A percentile compares a stretch with the other conserved stretches of the same genome.
These are phyloP conservation scores for Plasmodium sp. DNA, from an alignment of 169 alveolate species.

Conservation along the genomic window DNA sequence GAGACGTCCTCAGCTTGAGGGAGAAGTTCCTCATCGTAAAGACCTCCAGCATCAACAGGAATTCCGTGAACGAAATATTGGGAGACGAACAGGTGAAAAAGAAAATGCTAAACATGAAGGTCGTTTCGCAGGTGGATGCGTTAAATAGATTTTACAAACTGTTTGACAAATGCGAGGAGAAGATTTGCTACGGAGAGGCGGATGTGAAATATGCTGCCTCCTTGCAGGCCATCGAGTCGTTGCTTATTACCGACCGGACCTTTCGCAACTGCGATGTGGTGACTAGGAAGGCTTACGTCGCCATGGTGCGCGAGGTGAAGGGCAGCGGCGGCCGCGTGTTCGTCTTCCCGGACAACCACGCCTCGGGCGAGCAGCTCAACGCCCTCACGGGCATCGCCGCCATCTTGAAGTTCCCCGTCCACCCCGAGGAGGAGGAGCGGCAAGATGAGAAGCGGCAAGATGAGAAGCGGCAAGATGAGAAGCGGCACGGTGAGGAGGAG, in stretches of 20 bases:
- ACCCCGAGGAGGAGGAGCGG: background rate
- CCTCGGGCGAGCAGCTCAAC: slow-evolving; percentile 78
- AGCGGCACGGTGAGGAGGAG: background rate
- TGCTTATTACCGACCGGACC: slow-evolving; percentile 77
- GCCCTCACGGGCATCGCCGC: slow-evolving; percentile 82
- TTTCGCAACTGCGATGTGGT: slow-evolving; percentile 74
- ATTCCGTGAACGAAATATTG: slow-evolving; percentile 38
- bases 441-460: background rate
- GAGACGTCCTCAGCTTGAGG: background rate
- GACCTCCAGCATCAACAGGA: slow-evolving; percentile 25
- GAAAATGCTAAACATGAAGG: slow-evolving; percentile 23
- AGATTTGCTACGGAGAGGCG: slow-evolving; percentile 18
- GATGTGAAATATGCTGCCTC: slow-evolving; percentile 29
- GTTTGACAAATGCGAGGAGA: slow-evolving; percentile 40
- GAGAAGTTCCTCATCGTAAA: slow-evolving; percentile 18
- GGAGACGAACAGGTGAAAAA: slow-evolving; percentile 25
- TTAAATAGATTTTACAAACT: slow-evolving; percentile 32
- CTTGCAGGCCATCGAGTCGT: slow-evolving; percentile 79
- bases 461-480: background rate
- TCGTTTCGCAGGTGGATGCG: slow-evolving; percentile 25
- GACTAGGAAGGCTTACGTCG: slow-evolving; percentile 66
- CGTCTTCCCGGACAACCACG: slow-evolving; percentile 80
- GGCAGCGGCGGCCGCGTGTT: slow-evolving; percentile 75
- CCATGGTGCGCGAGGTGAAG: slow-evolving; percentile 73
- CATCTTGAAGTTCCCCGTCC: slow-evolving; percentile 72